Conservation (phyloP, 140 eudicot species). For the Senecio squalidus region DNA sequence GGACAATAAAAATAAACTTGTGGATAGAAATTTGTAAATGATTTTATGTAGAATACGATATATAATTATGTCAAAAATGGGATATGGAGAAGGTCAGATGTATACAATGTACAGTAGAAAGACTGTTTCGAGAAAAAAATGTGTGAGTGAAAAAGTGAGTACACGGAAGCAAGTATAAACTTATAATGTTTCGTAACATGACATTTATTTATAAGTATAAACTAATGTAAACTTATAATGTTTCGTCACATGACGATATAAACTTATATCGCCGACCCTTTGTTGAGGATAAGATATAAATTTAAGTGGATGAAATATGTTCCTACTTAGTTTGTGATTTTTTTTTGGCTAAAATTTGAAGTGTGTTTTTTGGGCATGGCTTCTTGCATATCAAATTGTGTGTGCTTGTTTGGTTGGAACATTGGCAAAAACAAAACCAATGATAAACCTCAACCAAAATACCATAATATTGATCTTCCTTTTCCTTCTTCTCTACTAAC, state of each 20-base stretch:
- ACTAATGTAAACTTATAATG: neutral
- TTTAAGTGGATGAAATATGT: conserved; percentile 17
- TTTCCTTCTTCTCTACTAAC: conserved; percentile 67
- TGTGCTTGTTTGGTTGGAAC: conserved; percentile 72
- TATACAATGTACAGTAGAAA: too few relatives aligned
- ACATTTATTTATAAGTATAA: neutral
- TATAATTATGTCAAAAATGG: too few relatives aligned
- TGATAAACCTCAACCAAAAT: conserved; percentile 52
- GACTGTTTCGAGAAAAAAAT: too few relatives aligned
- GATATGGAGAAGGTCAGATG: too few relatives aligned
- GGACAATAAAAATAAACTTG: too few relatives aligned
- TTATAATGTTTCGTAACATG: too few relatives aligned
- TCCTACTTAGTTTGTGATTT: neutral
- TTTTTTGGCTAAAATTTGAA: neutral
- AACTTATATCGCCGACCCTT: too few relatives aligned
- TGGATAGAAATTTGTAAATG: too few relatives aligned
- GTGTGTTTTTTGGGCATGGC: conserved; percentile 36
- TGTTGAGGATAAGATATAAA: conserved; percentile 27
- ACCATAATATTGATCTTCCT: conserved; percentile 72
- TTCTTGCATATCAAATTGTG: conserved; percentile 38
- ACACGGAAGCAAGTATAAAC: too few relatives aligned
- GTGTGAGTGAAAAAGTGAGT: too few relatives aligned
- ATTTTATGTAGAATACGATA: too few relatives aligned
- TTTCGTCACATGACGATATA: neutral
- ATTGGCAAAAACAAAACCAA: conserved; percentile 40